phyloP scores from a whole-genome alignment of 495 filamentous ascomycete species.

The Zalerion maritima region DNA sequence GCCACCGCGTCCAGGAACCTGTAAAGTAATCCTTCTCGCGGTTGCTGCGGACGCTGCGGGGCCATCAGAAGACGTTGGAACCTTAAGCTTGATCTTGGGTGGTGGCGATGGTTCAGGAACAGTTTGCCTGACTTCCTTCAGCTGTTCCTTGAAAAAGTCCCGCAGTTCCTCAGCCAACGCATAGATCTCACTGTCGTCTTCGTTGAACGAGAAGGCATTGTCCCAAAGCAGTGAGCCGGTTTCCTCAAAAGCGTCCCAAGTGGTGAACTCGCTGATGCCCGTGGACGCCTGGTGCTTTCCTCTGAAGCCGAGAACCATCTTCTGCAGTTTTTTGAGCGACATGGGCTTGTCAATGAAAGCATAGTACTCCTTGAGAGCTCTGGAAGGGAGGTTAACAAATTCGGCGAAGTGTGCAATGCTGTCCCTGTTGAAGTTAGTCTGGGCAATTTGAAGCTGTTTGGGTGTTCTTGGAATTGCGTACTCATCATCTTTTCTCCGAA shows the following conservation, averaged over 20 bases:
- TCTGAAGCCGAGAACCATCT: slow-evolving; percentile 51
- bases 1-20: slow-evolving; percentile 34
- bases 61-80: slow-evolving; percentile 29
- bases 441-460: background rate
- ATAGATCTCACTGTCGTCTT: slow-evolving; percentile 69
- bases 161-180: slow-evolving; percentile 55
- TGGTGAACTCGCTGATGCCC: slow-evolving; percentile 55
- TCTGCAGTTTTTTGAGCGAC: slow-evolving; percentile 54
- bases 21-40: slow-evolving; percentile 39
- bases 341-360: slow-evolving; percentile 58
- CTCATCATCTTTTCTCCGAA: slow-evolving; percentile 47
- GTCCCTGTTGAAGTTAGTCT: slow-evolving; percentile 24
- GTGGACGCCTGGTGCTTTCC: slow-evolving; percentile 44
- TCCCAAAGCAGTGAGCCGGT: slow-evolving; percentile 66
- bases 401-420: slow-evolving; percentile 40
- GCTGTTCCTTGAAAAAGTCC: slow-evolving; percentile 46
- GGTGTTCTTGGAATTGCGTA: slow-evolving; percentile 22
- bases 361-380: slow-evolving; percentile 59
- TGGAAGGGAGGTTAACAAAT: slow-evolving; percentile 51
- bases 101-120: slow-evolving; percentile 50
- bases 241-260: slow-evolving; percentile 66
- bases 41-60: slow-evolving; percentile 18
- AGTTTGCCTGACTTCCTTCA: slow-evolving; percentile 52
- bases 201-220: slow-evolving; percentile 79
- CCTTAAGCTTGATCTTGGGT: slow-evolving; percentile 65